A percentile compares a stretch with the other conserved stretches of the same genome.
phyloP scores from a whole-genome alignment of 768 basidiomycete species.

The Harrya chromipes region DNA sequence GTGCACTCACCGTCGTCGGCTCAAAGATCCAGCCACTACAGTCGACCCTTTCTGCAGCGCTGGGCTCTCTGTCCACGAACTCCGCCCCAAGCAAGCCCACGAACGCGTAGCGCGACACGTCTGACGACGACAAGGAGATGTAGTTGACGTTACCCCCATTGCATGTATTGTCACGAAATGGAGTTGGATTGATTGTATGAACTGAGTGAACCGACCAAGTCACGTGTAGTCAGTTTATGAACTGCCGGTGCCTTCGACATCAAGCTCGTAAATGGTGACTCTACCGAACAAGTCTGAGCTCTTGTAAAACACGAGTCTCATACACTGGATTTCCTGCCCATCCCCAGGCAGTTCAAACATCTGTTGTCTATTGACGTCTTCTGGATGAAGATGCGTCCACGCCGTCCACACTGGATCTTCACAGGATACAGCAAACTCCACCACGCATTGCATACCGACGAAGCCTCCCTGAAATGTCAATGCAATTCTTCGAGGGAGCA shows the following conservation, averaged over 20 bases:
- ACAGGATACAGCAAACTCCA: slow-evolving; percentile 39
- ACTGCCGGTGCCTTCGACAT: slow-evolving; percentile 31
- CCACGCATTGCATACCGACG: slow-evolving; percentile 62
- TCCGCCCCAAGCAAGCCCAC: slow-evolving; percentile 1
- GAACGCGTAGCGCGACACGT: too few relatives aligned
- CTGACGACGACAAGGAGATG: too few relatives aligned
- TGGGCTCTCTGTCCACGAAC: background rate
- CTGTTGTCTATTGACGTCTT: slow-evolving; percentile 76
- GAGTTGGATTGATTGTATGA: slow-evolving; percentile 26
- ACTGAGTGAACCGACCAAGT: slow-evolving; percentile 8
- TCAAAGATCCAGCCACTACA: background rate
- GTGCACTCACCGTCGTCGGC: background rate
- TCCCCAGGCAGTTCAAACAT: slow-evolving; percentile 49
- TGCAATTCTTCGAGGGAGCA: slow-evolving; percentile 53
- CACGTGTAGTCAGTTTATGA: background rate
- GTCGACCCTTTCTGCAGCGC: background rate
- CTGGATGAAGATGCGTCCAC: slow-evolving; percentile 63
- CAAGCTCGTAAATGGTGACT: slow-evolving; percentile 69
- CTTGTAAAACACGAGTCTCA: slow-evolving; percentile 73
- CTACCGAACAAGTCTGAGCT: slow-evolving; percentile 87
- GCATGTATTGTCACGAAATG: slow-evolving; percentile 22
- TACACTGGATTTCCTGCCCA: slow-evolving; percentile 33
- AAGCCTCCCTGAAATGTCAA: slow-evolving; percentile 87
- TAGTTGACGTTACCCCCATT: background rate
- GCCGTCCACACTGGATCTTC: slow-evolving; percentile 45